phyloP scores from a whole-genome alignment of 257 asterid genomes.

The Solanum boliviense region DNA sequence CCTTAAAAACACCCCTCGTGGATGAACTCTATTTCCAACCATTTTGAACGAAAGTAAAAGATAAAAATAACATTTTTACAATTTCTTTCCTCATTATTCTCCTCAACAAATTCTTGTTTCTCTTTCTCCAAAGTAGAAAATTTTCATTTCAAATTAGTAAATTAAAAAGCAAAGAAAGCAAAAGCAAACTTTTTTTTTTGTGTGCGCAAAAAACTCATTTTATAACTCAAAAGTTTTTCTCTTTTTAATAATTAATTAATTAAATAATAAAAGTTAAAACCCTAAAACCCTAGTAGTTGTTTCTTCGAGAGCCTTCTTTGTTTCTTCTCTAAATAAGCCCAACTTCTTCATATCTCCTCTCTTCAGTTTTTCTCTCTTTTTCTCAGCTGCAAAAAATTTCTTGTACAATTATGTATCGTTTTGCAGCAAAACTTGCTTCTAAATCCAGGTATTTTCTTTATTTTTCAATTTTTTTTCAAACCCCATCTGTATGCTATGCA shows the following conservation, averaged over 20 bases:
- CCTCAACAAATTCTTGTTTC: background rate
- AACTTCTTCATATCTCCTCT: background rate
- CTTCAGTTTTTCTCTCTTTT: background rate
- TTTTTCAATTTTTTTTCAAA: background rate
- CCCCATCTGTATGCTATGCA: background rate
- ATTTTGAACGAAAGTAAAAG: background rate
- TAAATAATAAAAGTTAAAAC: background rate
- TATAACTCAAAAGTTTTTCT: background rate
- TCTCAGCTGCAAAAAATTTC: background rate
- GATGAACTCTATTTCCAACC: background rate
- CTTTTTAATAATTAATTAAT: background rate
- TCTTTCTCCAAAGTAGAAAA: background rate
- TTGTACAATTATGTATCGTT: conserved; percentile 12
- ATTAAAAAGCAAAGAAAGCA: background rate
- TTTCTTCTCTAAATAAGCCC: background rate
- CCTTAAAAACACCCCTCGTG: background rate
- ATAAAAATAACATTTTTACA: background rate
- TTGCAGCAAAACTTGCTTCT: conserved; percentile 27
- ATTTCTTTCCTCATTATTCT: background rate
- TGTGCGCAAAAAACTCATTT: background rate
- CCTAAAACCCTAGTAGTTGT: conserved; percentile 5
- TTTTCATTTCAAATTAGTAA: background rate
- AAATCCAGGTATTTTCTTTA: conserved; percentile 13
- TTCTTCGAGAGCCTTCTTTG: background rate
- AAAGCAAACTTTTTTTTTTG: background rate